Base-by-base conservation (phyloP, 73 alveolate species). In the Paramecium sexaurelia region DNA sequence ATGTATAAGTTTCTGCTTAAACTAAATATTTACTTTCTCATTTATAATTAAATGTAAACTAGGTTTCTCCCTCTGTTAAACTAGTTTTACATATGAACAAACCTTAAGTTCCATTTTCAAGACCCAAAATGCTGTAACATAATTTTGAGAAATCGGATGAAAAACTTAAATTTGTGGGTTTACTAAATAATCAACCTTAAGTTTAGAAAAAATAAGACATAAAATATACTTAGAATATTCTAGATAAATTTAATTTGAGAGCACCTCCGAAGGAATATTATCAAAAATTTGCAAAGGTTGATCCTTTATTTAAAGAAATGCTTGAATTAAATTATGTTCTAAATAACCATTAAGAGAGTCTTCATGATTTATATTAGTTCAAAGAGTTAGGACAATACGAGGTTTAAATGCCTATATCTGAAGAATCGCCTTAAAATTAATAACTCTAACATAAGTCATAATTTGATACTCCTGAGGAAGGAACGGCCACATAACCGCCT, bases 241-340 rank as follows among this genome's bases (percentile, higher is more conserved):
- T 88, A 10, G 94, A 88, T 43, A 47, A 88, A 45, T 88, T 88
- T 69, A 82, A 82, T 27, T 55, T 88, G 8, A 75, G 94, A 43
- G 91, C 94, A 20, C 94, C 94, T 39, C 84, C 89, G 7, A 88
- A 82, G 36, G 94, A 88, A 26, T 88, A 88, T 43, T 88, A 88
- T 88, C 43, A 88, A 88, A 88, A 88, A 82, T 82, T 68, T 47
- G 67, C 89, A 26, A 88, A 88, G n/a, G 73, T 88, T 26, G 94
- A 88, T 32, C 85, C 85, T 7, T 43, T 88, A 57, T 88, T 88
- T 33, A 88, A 88, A 27, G 94, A 88, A 29, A 88, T 88, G 94
- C 84, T 88, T 7, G 94, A 88, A 26, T 61, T 88, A 3, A 88
- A 88, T 36, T 88, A 88, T 69, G 94, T 88, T 8, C 55, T 88